These are phyloP conservation scores for Umbelopsis sp. DNA, from an alignment of 371 early-diverging fungal genomes.

Conservation along the genomic window DNA sequence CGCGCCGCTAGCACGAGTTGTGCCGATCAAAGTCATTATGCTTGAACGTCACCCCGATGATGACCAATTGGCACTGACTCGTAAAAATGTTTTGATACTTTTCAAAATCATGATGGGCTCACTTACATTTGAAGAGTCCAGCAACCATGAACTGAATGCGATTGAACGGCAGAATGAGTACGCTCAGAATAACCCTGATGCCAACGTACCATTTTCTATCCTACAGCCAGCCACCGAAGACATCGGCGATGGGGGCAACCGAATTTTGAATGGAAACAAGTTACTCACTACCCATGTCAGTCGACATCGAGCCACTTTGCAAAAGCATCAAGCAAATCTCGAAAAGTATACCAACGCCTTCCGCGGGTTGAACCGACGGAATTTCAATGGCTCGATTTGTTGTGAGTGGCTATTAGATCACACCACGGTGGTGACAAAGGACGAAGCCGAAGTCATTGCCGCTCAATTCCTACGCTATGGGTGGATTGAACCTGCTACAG, in stretches of 20 bases:
- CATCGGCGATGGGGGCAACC: not conserved
- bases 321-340: not conserved
- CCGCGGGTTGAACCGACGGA: slow-evolving; percentile 5
- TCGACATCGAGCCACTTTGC: slow-evolving; percentile 1
- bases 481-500: slow-evolving; percentile 54
- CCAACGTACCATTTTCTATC: not conserved
- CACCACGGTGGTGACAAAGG: slow-evolving; percentile 61
- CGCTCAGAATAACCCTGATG: not conserved
- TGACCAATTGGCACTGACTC: slow-evolving; percentile 40
- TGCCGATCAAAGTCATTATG: slow-evolving; percentile 43
- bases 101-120: slow-evolving; percentile 50
- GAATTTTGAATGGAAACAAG: slow-evolving; percentile 5
- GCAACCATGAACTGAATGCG: not conserved
- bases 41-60: slow-evolving; percentile 49
- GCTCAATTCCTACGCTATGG: slow-evolving; percentile 56
- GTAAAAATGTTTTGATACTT: slow-evolving; percentile 33
- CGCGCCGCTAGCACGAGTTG: slow-evolving; percentile 42
- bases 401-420: slow-evolving; percentile 69
- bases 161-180: not conserved
- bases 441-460: slow-evolving; percentile 62
- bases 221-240: slow-evolving; percentile 12
- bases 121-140: slow-evolving; percentile 40
- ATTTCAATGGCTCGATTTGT: slow-evolving; percentile 44
- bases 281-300: slow-evolving; percentile 5
- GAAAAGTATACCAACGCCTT: not conserved